Conservation (phyloP, 441 rosid species). For the Arabidopsis hybrid region DNA sequence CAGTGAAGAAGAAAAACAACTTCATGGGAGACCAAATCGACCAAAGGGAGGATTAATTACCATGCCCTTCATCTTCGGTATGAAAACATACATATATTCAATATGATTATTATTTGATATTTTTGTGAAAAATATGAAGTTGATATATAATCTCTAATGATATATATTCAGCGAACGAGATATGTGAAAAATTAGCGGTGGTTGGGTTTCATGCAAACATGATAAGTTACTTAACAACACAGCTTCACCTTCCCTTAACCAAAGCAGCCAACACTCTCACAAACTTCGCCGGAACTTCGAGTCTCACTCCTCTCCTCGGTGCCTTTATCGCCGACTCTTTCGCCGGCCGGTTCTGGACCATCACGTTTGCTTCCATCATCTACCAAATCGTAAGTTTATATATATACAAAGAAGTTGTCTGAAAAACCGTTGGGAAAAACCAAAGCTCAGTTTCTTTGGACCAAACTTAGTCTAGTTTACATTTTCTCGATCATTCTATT, state of each 20-base stretch:
- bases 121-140: neutral
- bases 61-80: conserved; percentile 97
- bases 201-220: conserved; percentile 84
- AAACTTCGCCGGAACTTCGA: conserved; percentile 83
- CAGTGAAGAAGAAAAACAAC: conserved; percentile 50
- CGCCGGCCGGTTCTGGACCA: conserved; percentile 91
- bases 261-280: conserved; percentile 95
- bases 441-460: neutral
- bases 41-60: conserved; percentile 80
- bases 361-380: conserved; percentile 70
- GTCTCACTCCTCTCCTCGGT: conserved; percentile 90
- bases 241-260: conserved; percentile 86
- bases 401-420: neutral
- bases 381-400: conserved; percentile 66
- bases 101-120: neutral
- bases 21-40: conserved; percentile 45
- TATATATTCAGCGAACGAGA: conserved; percentile 70
- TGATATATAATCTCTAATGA: conserved; percentile 10
- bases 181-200: conserved; percentile 89
- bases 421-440: neutral
- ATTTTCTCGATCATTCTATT: neutral
- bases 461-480: neutral
- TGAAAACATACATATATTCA: conserved; percentile 24
- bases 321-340: conserved; percentile 84
- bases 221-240: conserved; percentile 86